Conservation (phyloP, 2,329 filamentous ascomycete species). For the Diaporthe batatas region DNA sequence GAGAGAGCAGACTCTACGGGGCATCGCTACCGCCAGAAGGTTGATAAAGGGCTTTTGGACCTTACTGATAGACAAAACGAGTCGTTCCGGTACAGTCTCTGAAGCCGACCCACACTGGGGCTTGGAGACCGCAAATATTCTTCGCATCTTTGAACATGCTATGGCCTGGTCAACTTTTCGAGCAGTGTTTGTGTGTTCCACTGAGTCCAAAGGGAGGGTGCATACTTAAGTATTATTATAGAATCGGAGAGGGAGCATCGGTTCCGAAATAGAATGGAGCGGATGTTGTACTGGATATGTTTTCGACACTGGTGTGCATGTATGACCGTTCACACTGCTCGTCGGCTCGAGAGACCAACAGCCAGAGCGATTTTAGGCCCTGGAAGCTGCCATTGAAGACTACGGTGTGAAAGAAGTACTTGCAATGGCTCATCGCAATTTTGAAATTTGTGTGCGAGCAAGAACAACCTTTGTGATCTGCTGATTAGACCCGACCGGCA, state of each 20-base stretch:
- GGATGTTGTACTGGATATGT: slow-evolving; percentile 38
- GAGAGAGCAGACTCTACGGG: slow-evolving; percentile 10
- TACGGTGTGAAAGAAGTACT: background rate
- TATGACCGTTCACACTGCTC: slow-evolving; percentile 49
- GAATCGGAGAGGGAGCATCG: background rate
- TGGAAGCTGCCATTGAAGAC: background rate
- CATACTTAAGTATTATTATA: background rate
- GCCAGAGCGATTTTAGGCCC: background rate
- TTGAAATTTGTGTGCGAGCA: slow-evolving; percentile 26
- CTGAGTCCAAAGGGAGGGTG: too few species aligned
- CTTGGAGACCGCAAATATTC: background rate
- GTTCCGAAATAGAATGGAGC: background rate
- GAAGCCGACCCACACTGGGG: background rate
- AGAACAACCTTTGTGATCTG: slow-evolving; percentile 7
- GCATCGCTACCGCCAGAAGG: slow-evolving; percentile 1
- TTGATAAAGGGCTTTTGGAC: slow-evolving; percentile 18
- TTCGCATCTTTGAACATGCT: background rate
- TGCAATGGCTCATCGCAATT: slow-evolving; percentile 1
- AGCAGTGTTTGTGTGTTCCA: too few species aligned
- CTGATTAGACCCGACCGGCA: slow-evolving; percentile 36
- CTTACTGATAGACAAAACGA: slow-evolving; percentile 18
- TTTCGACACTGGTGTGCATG: slow-evolving; percentile 53
- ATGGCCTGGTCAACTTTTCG: background rate
- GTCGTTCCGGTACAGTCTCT: slow-evolving; percentile 26
- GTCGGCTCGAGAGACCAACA: slow-evolving; percentile 7